These are phyloP conservation scores for Ustilaginoidea virens DNA, from an alignment of 2,329 filamentous ascomycete genomes.

Conservation along the genomic window DNA sequence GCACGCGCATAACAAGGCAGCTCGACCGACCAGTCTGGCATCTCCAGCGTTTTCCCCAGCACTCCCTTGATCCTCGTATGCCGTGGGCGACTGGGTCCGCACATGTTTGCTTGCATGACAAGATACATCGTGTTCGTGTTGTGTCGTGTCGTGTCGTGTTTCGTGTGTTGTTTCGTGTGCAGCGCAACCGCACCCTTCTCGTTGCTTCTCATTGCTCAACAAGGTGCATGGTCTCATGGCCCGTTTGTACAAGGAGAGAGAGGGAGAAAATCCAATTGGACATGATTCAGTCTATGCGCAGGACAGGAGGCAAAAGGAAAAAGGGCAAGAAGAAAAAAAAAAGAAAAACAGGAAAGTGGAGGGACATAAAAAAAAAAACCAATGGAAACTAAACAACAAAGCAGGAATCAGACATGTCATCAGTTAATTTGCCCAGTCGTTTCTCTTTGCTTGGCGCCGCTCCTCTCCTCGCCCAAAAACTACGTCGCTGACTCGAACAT, in stretches of 20 bases:
- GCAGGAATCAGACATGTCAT: conserved; percentile 2
- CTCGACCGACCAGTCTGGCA: too few relatives aligned
- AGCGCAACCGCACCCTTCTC: too few relatives aligned
- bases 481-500: conserved; percentile 1
- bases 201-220: conserved; percentile 10
- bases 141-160: too few relatives aligned
- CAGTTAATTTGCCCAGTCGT: conserved; percentile 13
- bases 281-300: conserved; percentile 22
- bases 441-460: conserved; percentile 12
- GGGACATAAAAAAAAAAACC: conserved; percentile 1
- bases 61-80: too few relatives aligned
- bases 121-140: too few relatives aligned
- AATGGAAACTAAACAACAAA: conserved; percentile 2
- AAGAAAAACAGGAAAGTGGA: conserved; percentile 9
- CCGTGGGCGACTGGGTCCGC: too few relatives aligned
- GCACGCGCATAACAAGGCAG: too few relatives aligned
- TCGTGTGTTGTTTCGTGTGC: too few relatives aligned
- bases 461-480: conserved; percentile 3
- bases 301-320: conserved; percentile 13
- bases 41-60: too few relatives aligned
- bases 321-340: conserved; percentile 15
- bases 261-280: conserved; percentile 16
- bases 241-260: conserved; percentile 4
- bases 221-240: conserved; percentile 6
- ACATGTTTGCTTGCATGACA: too few relatives aligned